A percentile compares a stretch with the other conserved stretches of the same genome.
These are phyloP conservation scores for Alternaria sp. DNA, from an alignment of 2,329 filamentous ascomycete genomes.

Conservation along the genomic window DNA sequence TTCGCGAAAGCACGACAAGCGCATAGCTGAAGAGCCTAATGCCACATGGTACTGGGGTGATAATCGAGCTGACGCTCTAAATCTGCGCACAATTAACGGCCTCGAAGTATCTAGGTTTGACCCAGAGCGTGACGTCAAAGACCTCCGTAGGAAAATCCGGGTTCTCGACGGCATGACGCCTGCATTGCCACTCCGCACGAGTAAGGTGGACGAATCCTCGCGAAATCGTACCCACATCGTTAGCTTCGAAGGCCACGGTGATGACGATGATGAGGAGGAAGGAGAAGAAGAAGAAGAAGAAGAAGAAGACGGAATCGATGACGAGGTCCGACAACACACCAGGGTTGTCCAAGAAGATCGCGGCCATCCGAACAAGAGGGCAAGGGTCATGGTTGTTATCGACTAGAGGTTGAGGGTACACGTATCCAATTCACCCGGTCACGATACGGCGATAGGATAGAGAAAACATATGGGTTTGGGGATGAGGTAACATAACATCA, in stretches of 20 bases:
- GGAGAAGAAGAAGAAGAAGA: slow-evolving; percentile 20
- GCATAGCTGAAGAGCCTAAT: slow-evolving; percentile 52
- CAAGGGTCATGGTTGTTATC: slow-evolving; percentile 33
- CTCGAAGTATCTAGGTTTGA: slow-evolving; percentile 60
- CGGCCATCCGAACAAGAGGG: slow-evolving; percentile 21
- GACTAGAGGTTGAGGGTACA: slow-evolving; percentile 13
- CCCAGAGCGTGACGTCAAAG: slow-evolving; percentile 55
- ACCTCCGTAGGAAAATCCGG: slow-evolving; percentile 58
- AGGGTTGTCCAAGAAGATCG: slow-evolving; percentile 17
- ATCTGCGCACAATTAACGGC: slow-evolving; percentile 64
- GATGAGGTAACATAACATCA: too few relatives aligned
- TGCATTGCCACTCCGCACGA: slow-evolving; percentile 10
- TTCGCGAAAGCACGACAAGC: slow-evolving; percentile 57
- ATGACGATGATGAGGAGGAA: slow-evolving; percentile 8
- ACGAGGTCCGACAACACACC: slow-evolving; percentile 27
- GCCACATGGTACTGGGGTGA: slow-evolving; percentile 67
- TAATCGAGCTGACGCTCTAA: slow-evolving; percentile 63
- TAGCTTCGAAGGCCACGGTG: slow-evolving; percentile 17
- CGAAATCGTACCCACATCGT: slow-evolving; percentile 25
- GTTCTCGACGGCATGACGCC: slow-evolving; percentile 54
- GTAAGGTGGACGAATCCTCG: not conserved
- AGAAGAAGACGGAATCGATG: slow-evolving; percentile 21
- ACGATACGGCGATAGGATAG: too few relatives aligned
- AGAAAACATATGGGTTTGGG: too few relatives aligned
- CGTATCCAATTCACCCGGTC: not conserved